Evolutionary conservation across 306 rosid genomes (phyloP).

Genomic region (Malus sylvestris): DNA sequence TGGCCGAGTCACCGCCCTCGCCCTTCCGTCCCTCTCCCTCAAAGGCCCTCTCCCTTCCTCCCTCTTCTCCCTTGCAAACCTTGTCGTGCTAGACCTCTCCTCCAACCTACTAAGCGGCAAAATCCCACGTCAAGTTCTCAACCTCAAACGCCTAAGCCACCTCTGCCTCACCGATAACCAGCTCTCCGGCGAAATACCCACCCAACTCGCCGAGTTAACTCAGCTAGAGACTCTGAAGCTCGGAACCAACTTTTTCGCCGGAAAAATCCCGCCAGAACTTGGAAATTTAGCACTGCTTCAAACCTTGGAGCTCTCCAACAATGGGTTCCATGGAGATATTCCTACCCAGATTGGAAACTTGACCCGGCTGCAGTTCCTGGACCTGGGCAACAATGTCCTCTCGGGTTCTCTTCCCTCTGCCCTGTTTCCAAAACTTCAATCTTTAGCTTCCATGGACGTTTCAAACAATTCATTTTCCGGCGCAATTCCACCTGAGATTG

Average conservation of each 20-base stretch:
- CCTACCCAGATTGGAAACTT: conserved; percentile 62
- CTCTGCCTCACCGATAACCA: conserved; percentile 32
- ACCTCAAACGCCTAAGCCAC: conserved; percentile 25
- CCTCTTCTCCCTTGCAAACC: conserved; percentile 40
- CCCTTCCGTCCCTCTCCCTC: conserved; percentile 46
- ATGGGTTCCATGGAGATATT: conserved; percentile 47
- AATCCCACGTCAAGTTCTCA: conserved; percentile 37
- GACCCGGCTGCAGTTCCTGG: conserved; percentile 51
- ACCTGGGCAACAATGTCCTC: conserved; percentile 62
- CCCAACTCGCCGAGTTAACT: conserved; percentile 28
- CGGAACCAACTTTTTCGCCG: conserved; percentile 48
- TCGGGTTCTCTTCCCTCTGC: conserved; percentile 64
- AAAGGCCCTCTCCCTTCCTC: conserved; percentile 40
- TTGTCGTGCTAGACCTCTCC: conserved; percentile 57
- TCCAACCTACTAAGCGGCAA: conserved; percentile 52
- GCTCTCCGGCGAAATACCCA: conserved; percentile 35
- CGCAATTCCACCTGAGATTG: conserved; percentile 53
- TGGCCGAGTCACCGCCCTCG: conserved; percentile 61
- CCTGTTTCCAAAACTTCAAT: conserved; percentile 44
- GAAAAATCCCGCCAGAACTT: conserved; percentile 52
- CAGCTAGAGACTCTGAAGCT: conserved; percentile 47
- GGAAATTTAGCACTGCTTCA: conserved; percentile 31
- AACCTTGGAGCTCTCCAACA: conserved; percentile 66
- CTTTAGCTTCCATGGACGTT: conserved; percentile 63
- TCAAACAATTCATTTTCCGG: conserved; percentile 88